phyloP scores from a whole-genome alignment of 129 eudicot genomes.

The Smallanthus sonchifolius region DNA sequence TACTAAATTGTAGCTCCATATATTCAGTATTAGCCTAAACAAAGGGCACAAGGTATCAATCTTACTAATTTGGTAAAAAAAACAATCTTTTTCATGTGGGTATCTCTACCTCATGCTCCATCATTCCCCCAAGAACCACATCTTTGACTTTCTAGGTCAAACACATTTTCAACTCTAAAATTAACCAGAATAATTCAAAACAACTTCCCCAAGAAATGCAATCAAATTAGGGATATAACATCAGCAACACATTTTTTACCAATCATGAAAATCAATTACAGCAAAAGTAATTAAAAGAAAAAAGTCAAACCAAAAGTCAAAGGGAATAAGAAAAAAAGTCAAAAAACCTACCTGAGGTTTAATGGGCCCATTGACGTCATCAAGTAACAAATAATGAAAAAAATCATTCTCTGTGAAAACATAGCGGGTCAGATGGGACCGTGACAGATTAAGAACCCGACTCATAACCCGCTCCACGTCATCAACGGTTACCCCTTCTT shows the following conservation, averaged over 20 bases:
- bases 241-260: neutral
- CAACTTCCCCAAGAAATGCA: neutral
- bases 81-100: neutral
- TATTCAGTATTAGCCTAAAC: neutral
- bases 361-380: slow-evolving; percentile 82
- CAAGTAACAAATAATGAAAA: slow-evolving; percentile 49
- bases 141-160: neutral
- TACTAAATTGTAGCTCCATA: neutral
- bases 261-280: neutral
- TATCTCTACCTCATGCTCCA: neutral
- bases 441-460: slow-evolving; percentile 32
- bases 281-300: too few relatives aligned
- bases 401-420: slow-evolving; percentile 60
- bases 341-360: slow-evolving; percentile 36
- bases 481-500: slow-evolving; percentile 30
- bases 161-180: neutral
- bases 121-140: neutral
- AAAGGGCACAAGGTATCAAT: too few relatives aligned
- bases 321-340: neutral
- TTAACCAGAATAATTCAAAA: neutral
- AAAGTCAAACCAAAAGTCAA: neutral
- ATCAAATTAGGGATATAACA: neutral
- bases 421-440: slow-evolving; percentile 43
- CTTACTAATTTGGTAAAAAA: neutral
- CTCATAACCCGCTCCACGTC: slow-evolving; percentile 50